phyloP scores from a whole-genome alignment of 768 basidiomycete species.

The Russula olivacea region DNA sequence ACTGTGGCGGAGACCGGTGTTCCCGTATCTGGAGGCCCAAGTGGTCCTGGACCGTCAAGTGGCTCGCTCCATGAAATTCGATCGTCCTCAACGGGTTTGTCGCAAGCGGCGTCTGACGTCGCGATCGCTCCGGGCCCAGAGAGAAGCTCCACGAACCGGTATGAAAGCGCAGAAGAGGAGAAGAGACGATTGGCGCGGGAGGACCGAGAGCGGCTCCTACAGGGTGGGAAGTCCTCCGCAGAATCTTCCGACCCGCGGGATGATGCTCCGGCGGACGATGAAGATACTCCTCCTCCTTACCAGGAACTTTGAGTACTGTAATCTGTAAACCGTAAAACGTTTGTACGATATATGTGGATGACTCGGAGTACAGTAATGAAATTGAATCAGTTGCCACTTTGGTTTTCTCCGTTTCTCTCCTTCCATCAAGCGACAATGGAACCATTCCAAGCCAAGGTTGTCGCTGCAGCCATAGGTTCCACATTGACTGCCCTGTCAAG shows the following conservation, averaged over 20 bases:
- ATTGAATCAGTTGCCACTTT: background rate
- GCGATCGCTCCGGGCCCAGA: conserved; percentile 22
- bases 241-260: conserved; percentile 15
- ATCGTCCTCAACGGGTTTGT: conserved; percentile 1
- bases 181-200: conserved; percentile 53
- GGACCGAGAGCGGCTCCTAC: conserved; percentile 45
- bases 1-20: conserved; percentile 74
- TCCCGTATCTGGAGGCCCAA: conserved; percentile 54
- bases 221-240: conserved; percentile 22
- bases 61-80: conserved; percentile 53
- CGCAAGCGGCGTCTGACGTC: conserved; percentile 6
- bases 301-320: conserved; percentile 33
- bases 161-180: conserved; percentile 57
- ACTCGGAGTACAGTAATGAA: background rate
- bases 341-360: background rate
- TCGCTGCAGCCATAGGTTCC: conserved; percentile 74
- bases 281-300: conserved; percentile 40
- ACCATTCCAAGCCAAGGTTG: conserved; percentile 69
- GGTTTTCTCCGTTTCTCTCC: background rate
- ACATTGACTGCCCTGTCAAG: conserved; percentile 80
- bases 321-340: background rate
- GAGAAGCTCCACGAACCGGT: conserved; percentile 26
- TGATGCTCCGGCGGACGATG: conserved; percentile 28
- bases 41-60: conserved; percentile 59
- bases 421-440: conserved; percentile 43